Conservation (phyloP, 2,329 filamentous ascomycete species). For the Claviceps sp. region DNA sequence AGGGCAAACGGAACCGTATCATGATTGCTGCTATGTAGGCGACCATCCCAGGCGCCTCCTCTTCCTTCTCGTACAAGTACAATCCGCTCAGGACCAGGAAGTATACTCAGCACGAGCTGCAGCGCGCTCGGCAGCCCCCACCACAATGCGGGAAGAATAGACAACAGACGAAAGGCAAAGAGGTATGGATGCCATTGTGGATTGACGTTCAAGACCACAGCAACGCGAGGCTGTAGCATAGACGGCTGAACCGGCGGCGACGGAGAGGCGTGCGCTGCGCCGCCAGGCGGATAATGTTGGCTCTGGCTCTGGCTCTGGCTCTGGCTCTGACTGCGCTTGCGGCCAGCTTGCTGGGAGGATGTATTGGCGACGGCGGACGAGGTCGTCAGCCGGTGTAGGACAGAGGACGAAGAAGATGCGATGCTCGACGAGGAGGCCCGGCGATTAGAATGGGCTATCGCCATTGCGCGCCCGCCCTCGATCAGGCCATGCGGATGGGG, state of each 20-base stretch:
- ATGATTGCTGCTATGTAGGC: constrained; percentile 7
- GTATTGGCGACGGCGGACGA: constrained; percentile 1
- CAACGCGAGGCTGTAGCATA: constrained; percentile 61
- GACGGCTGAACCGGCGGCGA: constrained; percentile 18
- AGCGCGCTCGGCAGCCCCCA: constrained; percentile 59
- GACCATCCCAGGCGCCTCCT: constrained; percentile 5
- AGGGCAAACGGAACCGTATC: constrained; percentile 26
- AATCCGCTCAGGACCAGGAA: constrained; percentile 25
- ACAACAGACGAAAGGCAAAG: constrained; percentile 58
- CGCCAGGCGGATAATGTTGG: background rate
- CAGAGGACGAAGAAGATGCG: constrained; percentile 6
- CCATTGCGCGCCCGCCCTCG: constrained; percentile 8
- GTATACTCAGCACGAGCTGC: constrained; percentile 52
- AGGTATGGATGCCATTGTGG: constrained; percentile 60
- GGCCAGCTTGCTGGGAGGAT: background rate
- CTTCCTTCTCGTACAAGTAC: constrained; percentile 15
- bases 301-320: background rate
- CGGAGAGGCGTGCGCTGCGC: background rate
- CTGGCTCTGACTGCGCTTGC: constrained; percentile 1
- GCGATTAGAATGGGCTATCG: constrained; percentile 11
- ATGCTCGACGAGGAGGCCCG: constrained; percentile 10
- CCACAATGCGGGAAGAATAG: constrained; percentile 55
- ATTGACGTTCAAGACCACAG: constrained; percentile 63
- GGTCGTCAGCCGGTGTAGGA: constrained; percentile 1
- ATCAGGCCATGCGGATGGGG: constrained; percentile 10